These are phyloP conservation scores for Euryodendron excelsum DNA, from an alignment of 148 eudicot species.

Conservation along the genomic window DNA sequence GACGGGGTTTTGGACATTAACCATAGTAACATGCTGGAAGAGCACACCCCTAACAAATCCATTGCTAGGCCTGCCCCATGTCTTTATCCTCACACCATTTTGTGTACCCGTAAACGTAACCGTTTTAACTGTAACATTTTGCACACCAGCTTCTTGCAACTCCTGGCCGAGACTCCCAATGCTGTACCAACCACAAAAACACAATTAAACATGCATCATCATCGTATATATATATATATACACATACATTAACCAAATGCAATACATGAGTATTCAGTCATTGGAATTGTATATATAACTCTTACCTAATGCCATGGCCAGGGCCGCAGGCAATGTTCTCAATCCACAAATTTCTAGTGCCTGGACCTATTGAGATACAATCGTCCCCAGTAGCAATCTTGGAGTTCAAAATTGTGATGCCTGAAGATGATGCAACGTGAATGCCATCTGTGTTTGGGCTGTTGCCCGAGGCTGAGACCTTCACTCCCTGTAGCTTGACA, in stretches of 20 bases:
- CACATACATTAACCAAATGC: no score
- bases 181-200: constrained; percentile 22
- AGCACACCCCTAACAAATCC: constrained; percentile 29
- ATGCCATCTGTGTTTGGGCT: constrained; percentile 73
- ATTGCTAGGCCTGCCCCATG: constrained; percentile 35
- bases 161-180: constrained; percentile 55
- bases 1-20: constrained; percentile 47
- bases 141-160: constrained; percentile 27
- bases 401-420: constrained; percentile 29
- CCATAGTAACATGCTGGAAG: constrained; percentile 43
- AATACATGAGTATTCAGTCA: no score
- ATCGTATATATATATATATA: not conserved
- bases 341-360: constrained; percentile 36
- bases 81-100: constrained; percentile 57
- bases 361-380: constrained; percentile 53
- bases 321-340: constrained; percentile 51
- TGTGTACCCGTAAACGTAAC: constrained; percentile 30
- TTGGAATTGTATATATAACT: no score
- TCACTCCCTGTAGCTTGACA: constrained; percentile 24
- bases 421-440: constrained; percentile 25
- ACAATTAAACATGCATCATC: not conserved
- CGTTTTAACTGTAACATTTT: constrained; percentile 45
- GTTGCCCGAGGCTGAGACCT: constrained; percentile 21
- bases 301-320: constrained; percentile 65
- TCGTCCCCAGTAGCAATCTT: constrained; percentile 54